Conservation (phyloP, 202 grass and related monocot genomes). For the Cymbopogon flexuosus region DNA sequence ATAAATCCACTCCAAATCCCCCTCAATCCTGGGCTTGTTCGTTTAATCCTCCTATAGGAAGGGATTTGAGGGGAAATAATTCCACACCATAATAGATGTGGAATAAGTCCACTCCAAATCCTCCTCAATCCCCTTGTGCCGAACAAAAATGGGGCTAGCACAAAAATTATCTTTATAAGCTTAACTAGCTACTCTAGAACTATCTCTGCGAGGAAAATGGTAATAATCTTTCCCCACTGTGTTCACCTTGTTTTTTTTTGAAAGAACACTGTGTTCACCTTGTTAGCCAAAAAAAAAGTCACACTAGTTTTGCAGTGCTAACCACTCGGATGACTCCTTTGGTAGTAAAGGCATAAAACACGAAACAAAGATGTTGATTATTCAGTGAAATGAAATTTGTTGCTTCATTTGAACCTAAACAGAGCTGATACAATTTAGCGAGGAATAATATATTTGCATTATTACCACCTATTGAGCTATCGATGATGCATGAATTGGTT, state of each 20-base stretch:
- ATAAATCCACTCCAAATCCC: no score
- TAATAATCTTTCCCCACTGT: neutral
- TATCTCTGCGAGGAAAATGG: neutral
- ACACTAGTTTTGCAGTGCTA: neutral
- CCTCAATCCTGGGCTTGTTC: no score
- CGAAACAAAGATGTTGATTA: neutral
- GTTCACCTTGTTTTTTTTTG: neutral
- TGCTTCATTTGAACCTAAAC: neutral
- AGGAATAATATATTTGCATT: neutral
- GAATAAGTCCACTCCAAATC: no score
- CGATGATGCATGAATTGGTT: constrained; percentile 16
- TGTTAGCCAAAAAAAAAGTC: no score
- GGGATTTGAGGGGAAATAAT: no score
- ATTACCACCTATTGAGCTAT: constrained; percentile 25
- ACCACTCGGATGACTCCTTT: neutral
- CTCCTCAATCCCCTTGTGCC: no score
- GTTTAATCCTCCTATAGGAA: no score
- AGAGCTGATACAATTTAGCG: neutral
- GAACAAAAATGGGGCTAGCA: no score
- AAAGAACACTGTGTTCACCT: no score
- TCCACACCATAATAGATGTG: no score
- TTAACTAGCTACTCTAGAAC: neutral
- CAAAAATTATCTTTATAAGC: constrained; percentile 4
- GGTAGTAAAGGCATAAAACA: neutral
- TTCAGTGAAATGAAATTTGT: neutral